A percentile compares a stretch with the other conserved stretches of the same genome.
Conservation (phyloP, 495 filamentous ascomycete genomes). For the Penicillium cosmopolitanum region DNA sequence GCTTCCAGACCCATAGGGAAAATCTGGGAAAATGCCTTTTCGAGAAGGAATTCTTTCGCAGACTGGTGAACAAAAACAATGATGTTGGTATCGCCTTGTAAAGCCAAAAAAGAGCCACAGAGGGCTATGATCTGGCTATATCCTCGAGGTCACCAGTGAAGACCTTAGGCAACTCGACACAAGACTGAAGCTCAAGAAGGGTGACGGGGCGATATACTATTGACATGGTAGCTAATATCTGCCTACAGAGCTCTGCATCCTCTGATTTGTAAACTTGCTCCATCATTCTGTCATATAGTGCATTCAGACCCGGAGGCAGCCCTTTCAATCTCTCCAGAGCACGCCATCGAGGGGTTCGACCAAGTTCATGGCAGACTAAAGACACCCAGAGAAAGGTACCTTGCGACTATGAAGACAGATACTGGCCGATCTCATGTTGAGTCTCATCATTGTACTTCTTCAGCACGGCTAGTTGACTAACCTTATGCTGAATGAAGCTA, state of each 20-base stretch:
- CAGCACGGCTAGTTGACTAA: conserved; percentile 17
- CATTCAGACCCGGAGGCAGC: conserved; percentile 20
- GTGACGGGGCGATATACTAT: conserved; percentile 31
- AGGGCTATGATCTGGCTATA: conserved; percentile 14
- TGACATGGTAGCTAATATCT: conserved; percentile 19
- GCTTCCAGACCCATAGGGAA: conserved; percentile 20
- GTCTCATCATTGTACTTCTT: conserved; percentile 14
- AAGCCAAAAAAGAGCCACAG: conserved; percentile 24
- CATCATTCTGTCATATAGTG: conserved; percentile 21
- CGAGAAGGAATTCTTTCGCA: conserved; percentile 41
- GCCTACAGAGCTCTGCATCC: conserved; percentile 13
- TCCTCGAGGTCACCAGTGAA: too few relatives aligned
- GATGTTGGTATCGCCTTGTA: conserved; percentile 25
- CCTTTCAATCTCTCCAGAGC: conserved; percentile 9
- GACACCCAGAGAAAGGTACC: conserved; percentile 43
- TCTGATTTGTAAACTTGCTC: conserved; percentile 7
- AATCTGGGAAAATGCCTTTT: conserved; percentile 7
- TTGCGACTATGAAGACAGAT: conserved; percentile 25
- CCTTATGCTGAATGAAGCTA: conserved; percentile 38
- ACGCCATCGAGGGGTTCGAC: neutral
- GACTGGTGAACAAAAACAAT: conserved; percentile 48
- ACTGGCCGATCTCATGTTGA: conserved; percentile 15
- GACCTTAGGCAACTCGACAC: too few relatives aligned
- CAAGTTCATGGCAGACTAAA: conserved; percentile 31
- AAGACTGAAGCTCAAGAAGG: too few relatives aligned